These are phyloP conservation scores for Penicillium robsamsonii DNA, from an alignment of 495 filamentous ascomycete species.

Conservation along the genomic window DNA sequence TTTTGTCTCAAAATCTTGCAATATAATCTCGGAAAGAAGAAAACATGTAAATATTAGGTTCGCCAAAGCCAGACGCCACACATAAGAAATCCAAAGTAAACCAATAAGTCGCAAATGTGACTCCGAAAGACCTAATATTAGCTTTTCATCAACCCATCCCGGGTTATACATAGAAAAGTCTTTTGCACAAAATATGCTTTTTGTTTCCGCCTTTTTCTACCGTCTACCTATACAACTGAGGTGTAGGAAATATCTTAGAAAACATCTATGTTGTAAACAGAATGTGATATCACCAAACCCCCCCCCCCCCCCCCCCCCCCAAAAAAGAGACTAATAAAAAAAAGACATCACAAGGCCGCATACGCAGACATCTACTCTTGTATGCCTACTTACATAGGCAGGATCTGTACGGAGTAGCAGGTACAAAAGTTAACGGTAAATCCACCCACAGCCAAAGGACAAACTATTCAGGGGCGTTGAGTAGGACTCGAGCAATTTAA, in stretches of 20 bases:
- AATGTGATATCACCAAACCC: no score
- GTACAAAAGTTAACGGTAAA: not conserved
- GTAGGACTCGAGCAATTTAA: slow-evolving; percentile 25
- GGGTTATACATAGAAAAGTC: no score
- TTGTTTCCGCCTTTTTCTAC: no score
- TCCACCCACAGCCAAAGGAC: slow-evolving; percentile 1
- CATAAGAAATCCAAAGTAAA: not conserved
- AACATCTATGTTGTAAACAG: no score
- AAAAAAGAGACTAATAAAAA: no score
- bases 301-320: no score
- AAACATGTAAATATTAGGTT: not conserved
- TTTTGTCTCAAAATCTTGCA: not conserved
- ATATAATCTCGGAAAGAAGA: not conserved
- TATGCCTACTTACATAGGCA: not conserved
- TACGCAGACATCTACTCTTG: no score
- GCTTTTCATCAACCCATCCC: not conserved
- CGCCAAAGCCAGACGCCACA: not conserved
- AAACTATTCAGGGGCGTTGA: slow-evolving; percentile 11
- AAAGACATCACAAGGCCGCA: no score
- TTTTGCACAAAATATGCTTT: no score
- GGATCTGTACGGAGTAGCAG: not conserved
- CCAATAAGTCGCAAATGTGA: no score
- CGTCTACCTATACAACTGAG: no score
- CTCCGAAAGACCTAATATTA: not conserved
- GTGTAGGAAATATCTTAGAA: no score